Conservation (phyloP, 345 rosid species). For the Eucalyptus fibrosa region DNA sequence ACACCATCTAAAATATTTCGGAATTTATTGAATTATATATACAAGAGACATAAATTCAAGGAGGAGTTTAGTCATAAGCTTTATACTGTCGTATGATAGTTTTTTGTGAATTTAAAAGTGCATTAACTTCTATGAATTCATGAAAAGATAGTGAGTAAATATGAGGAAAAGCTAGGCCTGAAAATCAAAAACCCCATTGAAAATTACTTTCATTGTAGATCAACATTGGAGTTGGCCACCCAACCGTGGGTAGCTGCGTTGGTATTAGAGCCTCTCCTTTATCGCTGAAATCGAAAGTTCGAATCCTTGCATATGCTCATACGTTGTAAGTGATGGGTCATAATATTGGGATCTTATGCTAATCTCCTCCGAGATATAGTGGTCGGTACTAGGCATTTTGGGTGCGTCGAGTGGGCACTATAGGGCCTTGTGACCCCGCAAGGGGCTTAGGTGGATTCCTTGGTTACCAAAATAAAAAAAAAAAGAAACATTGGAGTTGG, state of each 20-base stretch:
- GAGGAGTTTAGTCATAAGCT: background rate
- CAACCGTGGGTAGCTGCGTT: no score
- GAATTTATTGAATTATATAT: background rate
- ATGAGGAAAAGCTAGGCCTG: background rate
- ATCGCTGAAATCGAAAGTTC: rapidly evolving
- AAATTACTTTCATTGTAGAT: background rate
- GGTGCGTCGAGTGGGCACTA: rapidly evolving
- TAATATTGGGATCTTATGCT: no score
- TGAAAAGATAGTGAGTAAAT: background rate
- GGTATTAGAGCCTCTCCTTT: no score
- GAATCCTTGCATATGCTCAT: no score
- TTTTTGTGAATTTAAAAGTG: background rate
- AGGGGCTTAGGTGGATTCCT: no score
- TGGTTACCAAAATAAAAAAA: no score
- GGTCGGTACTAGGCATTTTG: no score
- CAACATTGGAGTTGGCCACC: background rate
- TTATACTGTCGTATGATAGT: background rate
- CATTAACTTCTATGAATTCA: background rate
- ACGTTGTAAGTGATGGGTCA: rapidly evolving
- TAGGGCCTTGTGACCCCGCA: no score
- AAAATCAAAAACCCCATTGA: background rate
- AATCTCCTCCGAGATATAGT: no score
- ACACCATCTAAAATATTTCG: background rate
- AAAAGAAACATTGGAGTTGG: background rate
- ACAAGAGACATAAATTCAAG: background rate